Base-by-base conservation (phyloP, 768 basidiomycete genomes). In the Russula sp. region DNA sequence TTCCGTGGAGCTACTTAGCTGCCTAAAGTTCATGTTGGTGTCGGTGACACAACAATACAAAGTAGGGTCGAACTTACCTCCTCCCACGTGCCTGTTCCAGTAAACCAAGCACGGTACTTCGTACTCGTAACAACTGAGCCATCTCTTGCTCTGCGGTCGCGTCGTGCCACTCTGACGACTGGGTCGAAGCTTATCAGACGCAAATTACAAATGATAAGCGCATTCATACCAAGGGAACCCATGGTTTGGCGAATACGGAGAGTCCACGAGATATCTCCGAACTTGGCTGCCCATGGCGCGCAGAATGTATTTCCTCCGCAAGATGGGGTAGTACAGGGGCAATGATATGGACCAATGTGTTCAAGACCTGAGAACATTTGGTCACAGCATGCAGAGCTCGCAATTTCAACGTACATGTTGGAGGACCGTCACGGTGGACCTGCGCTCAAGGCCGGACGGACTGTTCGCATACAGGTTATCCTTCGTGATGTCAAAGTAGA, bases 401-500 rank as follows among this genome's bases (percentile, higher is more conserved):
- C 7, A 4, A 39, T 67, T 48, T 86, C 86, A 37, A 50, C 78
- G 66, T 49, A 91, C 93, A 71, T 87, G 80, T 62, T 85, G 80
- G 13, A 97, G 77, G 2, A 90, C 88, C 5, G 87, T 84, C 7
- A 94, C 72, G 14, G 90, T 80, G 0, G 82, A 82, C 54, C 83
- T 78, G 14, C 96, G 84, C 47, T 84, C 78, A 2, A 73, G 68
- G 62, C 82, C 81, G 22, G 78, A 68, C 2, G 74, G 59, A 9
- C 75, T 71, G 68, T 90, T 80, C 39, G 91, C 90, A 70, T 99
- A 98, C 10, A 99, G 75, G 50, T 82, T 81, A 73, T 98, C 96
- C 73, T 97, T 97, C 39, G 85, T 90, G 54, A 91, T 85, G 70
- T 95, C 94, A 66, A 98, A 91, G 74, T 98, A 98, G 37, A 96